Evolutionary conservation across 108 stramenopile species (phyloP).

Genomic region (Nitzschia sp.): DNA sequence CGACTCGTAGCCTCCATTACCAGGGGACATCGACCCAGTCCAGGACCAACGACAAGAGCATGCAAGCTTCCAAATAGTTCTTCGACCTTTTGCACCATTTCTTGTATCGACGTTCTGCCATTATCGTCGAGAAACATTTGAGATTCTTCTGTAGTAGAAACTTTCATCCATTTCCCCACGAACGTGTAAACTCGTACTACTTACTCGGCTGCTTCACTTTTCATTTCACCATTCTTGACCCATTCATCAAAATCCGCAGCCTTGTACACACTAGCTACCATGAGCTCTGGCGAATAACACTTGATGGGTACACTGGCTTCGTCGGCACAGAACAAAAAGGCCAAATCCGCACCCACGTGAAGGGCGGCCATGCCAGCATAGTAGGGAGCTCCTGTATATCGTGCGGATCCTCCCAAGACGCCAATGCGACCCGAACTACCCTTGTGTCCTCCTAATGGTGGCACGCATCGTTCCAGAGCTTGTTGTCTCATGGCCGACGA

Average conservation of each 20-base stretch:
- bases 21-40: slow-evolving; percentile 83
- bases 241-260: slow-evolving; percentile 53
- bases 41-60: slow-evolving; percentile 92
- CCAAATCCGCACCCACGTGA: slow-evolving; percentile 91
- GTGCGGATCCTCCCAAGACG: slow-evolving; percentile 91
- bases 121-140: too few species aligned
- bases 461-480: slow-evolving; percentile 28
- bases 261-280: slow-evolving; percentile 89
- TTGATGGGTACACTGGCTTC: slow-evolving; percentile 96
- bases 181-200: not conserved
- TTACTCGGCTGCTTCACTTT: slow-evolving; percentile 1
- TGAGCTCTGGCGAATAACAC: slow-evolving; percentile 86
- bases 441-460: slow-evolving; percentile 77
- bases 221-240: not conserved
- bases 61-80: slow-evolving; percentile 64
- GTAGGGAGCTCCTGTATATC: slow-evolving; percentile 98
- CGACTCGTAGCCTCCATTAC: slow-evolving; percentile 59
- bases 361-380: slow-evolving; percentile 93
- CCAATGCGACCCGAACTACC: slow-evolving; percentile 93
- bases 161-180: too few species aligned
- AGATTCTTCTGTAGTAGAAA: too few species aligned
- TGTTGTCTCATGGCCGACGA: not conserved
- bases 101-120: slow-evolving; percentile 7
- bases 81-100: slow-evolving; percentile 61
- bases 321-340: slow-evolving; percentile 89